Conservation (phyloP, 805 yeast species). For the Lipomyces spencermartinsiae region DNA sequence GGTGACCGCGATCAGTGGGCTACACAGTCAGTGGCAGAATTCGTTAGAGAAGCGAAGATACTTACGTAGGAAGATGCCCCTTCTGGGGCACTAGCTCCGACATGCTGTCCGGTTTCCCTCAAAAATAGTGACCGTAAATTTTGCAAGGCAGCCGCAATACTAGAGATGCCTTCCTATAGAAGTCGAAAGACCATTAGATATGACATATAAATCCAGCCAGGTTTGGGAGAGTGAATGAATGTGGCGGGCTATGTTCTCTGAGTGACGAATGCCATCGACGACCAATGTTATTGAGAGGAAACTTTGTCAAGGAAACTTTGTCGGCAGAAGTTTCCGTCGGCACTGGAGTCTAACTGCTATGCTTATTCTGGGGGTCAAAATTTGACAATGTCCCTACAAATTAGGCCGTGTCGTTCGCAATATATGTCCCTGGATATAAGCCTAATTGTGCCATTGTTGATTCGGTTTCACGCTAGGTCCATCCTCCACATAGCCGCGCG, state of each 20-base stretch:
- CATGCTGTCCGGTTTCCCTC: background rate
- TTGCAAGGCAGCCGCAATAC: background rate
- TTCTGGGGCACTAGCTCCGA: slow-evolving; percentile 1
- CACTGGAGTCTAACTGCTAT: background rate
- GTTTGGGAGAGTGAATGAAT: background rate
- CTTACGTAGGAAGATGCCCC: slow-evolving; percentile 24
- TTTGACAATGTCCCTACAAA: background rate
- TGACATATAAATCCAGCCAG: background rate
- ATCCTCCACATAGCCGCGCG: background rate
- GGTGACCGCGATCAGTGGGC: slow-evolving; percentile 24
- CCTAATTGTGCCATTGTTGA: background rate
- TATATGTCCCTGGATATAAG: background rate
- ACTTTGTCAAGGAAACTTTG: background rate
- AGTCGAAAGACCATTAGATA: background rate
- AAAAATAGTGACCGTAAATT: background rate
- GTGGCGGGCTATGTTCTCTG: background rate
- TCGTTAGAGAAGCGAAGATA: background rate
- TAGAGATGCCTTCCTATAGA: background rate
- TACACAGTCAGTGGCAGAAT: slow-evolving; percentile 3
- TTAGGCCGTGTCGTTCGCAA: background rate
- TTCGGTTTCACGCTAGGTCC: no score
- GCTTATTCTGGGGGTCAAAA: background rate
- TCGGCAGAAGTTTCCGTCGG: background rate
- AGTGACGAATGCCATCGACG: background rate
- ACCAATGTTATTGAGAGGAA: background rate